These are phyloP conservation scores for Huntiella bhutanensis DNA, from an alignment of 2,329 filamentous ascomycete species.

Conservation along the genomic window DNA sequence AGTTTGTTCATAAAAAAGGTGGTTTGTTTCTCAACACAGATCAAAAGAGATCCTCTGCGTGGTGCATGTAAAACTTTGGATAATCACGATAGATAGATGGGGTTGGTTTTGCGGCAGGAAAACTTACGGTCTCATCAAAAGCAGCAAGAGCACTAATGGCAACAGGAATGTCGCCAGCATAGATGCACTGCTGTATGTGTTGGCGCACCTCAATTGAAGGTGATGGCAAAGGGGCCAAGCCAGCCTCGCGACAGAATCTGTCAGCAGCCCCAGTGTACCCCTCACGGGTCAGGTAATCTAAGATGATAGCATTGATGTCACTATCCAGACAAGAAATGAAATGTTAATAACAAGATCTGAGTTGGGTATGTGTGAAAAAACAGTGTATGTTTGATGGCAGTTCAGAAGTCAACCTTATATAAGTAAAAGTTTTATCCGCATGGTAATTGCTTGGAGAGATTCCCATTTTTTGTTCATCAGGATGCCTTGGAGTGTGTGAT, in stretches of 20 bases:
- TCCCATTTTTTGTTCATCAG: constrained; percentile 94
- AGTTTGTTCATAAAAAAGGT: constrained; percentile 27
- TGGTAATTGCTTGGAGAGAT: constrained; percentile 91
- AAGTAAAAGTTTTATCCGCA: constrained; percentile 58
- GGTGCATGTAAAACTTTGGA: constrained; percentile 93
- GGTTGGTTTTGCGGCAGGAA: background rate
- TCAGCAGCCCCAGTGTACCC: constrained; percentile 84
- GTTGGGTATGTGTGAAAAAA: background rate
- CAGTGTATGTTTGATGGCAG: constrained; percentile 2
- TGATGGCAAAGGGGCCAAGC: constrained; percentile 55
- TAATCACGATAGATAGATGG: constrained; percentile 59
- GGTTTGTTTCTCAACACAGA: constrained; percentile 77
- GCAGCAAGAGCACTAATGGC: constrained; percentile 83
- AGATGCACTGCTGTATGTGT: constrained; percentile 67
- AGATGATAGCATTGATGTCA: constrained; percentile 85
- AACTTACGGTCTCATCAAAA: constrained; percentile 69
- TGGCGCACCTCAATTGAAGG: constrained; percentile 60
- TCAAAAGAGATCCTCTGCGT: constrained; percentile 67
- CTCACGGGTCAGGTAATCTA: constrained; percentile 93
- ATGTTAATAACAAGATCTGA: background rate
- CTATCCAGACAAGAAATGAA: constrained; percentile 26
- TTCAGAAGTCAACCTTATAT: constrained; percentile 50
- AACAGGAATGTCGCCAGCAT: constrained; percentile 64
- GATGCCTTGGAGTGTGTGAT: constrained; percentile 8
- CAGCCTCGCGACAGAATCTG: constrained; percentile 87